A percentile compares a stretch with the other conserved stretches of the same genome.
These are phyloP conservation scores for Coemansia sp. DNA, from an alignment of 192 early-diverging fungal genomes.

Conservation along the genomic window DNA sequence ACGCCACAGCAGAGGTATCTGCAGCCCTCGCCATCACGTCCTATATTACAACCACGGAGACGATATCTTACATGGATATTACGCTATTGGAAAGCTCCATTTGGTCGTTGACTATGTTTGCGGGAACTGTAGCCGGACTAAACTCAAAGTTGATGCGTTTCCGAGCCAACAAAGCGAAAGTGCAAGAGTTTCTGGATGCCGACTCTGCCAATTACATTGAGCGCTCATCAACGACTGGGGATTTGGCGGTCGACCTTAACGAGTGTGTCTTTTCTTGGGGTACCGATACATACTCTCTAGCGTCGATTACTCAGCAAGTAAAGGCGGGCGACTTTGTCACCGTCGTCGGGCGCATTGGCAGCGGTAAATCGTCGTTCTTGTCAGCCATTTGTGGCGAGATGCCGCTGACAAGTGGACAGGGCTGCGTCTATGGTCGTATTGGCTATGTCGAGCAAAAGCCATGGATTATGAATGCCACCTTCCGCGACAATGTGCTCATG, in stretches of 20 bases:
- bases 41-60: conserved; percentile 43
- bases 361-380: conserved; percentile 71
- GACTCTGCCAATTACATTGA: not conserved
- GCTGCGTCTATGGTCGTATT: conserved; percentile 64
- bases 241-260: conserved; percentile 13
- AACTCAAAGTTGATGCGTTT: not conserved
- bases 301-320: conserved; percentile 62
- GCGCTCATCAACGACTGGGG: not conserved
- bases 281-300: conserved; percentile 53
- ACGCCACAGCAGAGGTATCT: conserved; percentile 56
- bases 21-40: conserved; percentile 59
- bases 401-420: conserved; percentile 68
- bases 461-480: conserved; percentile 39
- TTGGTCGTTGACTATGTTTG: conserved; percentile 20
- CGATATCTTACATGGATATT: conserved; percentile 16
- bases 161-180: not conserved
- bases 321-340: conserved; percentile 71
- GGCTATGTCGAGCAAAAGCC: conserved; percentile 53
- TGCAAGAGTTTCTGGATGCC: conserved; percentile 11
- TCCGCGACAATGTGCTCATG: conserved; percentile 56
- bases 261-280: conserved; percentile 38
- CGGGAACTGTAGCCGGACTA: not conserved
- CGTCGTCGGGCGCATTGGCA: conserved; percentile 85
- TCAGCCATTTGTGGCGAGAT: conserved; percentile 81
- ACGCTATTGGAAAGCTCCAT: conserved; percentile 27